Percentiles rank a stretch among this genome's conserved stretches.
Conservation (phyloP, 305 asterid species). For the Petunia hybrid region DNA sequence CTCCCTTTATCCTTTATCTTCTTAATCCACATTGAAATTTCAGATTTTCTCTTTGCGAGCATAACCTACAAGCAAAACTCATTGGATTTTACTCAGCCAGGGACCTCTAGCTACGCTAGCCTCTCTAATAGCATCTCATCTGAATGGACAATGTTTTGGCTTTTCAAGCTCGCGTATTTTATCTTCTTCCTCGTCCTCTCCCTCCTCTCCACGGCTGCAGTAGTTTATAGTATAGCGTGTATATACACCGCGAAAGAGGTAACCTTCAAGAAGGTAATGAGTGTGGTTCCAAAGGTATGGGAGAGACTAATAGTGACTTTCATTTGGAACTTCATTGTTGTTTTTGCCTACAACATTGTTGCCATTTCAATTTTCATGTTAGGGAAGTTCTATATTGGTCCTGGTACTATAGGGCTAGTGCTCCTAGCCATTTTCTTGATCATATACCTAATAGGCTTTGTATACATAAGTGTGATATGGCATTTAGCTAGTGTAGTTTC, state of each 20-base stretch:
- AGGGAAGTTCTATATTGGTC: background rate
- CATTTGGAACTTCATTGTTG: slow-evolving; percentile 36
- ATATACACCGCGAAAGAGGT: slow-evolving; percentile 44
- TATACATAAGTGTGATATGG: slow-evolving; percentile 43
- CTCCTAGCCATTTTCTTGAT: background rate
- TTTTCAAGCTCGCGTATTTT: slow-evolving; percentile 41
- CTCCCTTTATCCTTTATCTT: slow-evolving; percentile 49
- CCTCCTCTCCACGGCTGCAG: slow-evolving; percentile 50
- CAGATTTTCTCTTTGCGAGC: slow-evolving; percentile 35
- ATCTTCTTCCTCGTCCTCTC: slow-evolving; percentile 43
- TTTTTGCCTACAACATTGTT: slow-evolving; percentile 39
- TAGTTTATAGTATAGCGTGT: slow-evolving; percentile 48
- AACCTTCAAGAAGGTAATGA: slow-evolving; percentile 41
- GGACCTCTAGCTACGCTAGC: slow-evolving; percentile 32
- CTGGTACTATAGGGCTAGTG: background rate
- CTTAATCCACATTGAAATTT: slow-evolving; percentile 43
- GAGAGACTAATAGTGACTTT: slow-evolving; percentile 47
- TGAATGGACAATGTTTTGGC: slow-evolving; percentile 37
- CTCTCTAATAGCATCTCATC: slow-evolving; percentile 37
- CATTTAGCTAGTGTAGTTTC: slow-evolving; percentile 50
- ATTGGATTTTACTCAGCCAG: slow-evolving; percentile 35
- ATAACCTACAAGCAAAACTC: slow-evolving; percentile 33
- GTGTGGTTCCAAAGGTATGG: slow-evolving; percentile 54
- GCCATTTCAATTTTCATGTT: background rate
- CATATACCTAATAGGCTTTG: slow-evolving; percentile 38